Conservation (phyloP, 352 stramenopile species). For the Globisporangium splendens region DNA sequence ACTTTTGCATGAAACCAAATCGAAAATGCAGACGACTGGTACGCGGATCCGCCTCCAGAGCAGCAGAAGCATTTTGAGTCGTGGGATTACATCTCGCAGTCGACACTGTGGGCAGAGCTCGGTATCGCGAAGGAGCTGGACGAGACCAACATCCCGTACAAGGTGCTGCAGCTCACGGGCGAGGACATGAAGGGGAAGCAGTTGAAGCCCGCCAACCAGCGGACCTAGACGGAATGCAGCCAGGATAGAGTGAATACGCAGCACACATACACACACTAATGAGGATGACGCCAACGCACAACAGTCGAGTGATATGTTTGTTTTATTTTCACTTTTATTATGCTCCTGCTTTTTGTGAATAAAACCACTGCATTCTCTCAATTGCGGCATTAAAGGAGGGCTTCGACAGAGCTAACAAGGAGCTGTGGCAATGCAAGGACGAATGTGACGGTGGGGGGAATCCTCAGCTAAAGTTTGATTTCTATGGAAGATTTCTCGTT, state of each 20-base stretch:
- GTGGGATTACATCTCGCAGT: constrained; percentile 87
- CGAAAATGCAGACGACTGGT: constrained; percentile 62
- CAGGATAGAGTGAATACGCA: constrained; percentile 13
- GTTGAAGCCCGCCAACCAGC: constrained; percentile 16
- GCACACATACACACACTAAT: constrained; percentile 3
- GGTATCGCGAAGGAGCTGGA: constrained; percentile 81
- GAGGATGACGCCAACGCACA: background rate
- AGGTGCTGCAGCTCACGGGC: constrained; percentile 75
- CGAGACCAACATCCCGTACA: constrained; percentile 85
- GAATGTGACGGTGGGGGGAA: constrained; percentile 4
- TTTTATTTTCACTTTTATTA: background rate
- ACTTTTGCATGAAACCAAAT: too few relatives aligned
- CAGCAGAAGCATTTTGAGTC: constrained; percentile 85
- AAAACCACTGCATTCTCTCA: background rate
- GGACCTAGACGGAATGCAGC: constrained; percentile 1
- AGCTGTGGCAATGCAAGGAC: background rate
- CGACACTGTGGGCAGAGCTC: constrained; percentile 74
- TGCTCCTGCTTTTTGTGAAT: background rate
- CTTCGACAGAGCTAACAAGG: background rate
- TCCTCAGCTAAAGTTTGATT: constrained; percentile 30
- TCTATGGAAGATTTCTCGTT: constrained; percentile 41
- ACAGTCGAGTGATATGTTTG: background rate
- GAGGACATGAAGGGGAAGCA: constrained; percentile 50
- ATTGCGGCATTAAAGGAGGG: background rate
- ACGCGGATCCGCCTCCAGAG: constrained; percentile 61